Evolutionary conservation across 2,329 filamentous ascomycete genomes (phyloP).

Genomic region (Tolypocladium guangdongense): DNA sequence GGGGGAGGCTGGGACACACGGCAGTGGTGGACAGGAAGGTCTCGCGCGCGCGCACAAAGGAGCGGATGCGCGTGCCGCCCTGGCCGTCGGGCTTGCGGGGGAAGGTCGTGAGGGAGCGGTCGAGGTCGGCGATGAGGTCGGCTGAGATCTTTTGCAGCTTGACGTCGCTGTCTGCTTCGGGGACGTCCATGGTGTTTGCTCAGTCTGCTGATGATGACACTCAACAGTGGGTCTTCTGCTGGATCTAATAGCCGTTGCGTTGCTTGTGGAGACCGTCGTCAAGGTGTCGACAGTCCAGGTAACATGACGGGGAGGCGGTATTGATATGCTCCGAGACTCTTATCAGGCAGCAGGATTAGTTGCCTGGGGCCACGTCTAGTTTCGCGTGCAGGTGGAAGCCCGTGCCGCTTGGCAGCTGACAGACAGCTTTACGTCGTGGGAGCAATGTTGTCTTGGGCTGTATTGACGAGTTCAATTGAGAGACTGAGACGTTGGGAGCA

Average conservation of each 20-base stretch:
- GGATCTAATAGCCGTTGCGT: neutral
- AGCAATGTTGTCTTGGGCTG: neutral
- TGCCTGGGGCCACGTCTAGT: neutral
- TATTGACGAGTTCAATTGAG: neutral
- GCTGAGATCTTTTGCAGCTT: slow-evolving; percentile 50
- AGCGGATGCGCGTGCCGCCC: slow-evolving; percentile 30
- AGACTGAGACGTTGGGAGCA: neutral
- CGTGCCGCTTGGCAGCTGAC: no score
- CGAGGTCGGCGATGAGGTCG: slow-evolving; percentile 48
- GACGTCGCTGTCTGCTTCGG: slow-evolving; percentile 49
- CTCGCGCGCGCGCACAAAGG: slow-evolving; percentile 38
- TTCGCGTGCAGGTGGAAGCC: neutral
- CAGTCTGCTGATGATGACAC: neutral
- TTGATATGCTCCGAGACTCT: neutral
- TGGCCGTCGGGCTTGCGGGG: slow-evolving; percentile 39
- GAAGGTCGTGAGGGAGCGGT: slow-evolving; percentile 39
- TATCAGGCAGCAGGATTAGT: neutral
- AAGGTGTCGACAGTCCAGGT: neutral
- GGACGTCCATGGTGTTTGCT: slow-evolving; percentile 41
- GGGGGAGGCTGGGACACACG: no score
- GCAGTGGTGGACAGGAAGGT: slow-evolving; percentile 34
- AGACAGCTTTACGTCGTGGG: no score
- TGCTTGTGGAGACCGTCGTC: neutral
- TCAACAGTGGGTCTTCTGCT: neutral
- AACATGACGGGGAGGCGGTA: neutral